These are phyloP conservation scores for Camelina sativa DNA, from an alignment of 345 rosid species.

Conservation along the genomic window DNA sequence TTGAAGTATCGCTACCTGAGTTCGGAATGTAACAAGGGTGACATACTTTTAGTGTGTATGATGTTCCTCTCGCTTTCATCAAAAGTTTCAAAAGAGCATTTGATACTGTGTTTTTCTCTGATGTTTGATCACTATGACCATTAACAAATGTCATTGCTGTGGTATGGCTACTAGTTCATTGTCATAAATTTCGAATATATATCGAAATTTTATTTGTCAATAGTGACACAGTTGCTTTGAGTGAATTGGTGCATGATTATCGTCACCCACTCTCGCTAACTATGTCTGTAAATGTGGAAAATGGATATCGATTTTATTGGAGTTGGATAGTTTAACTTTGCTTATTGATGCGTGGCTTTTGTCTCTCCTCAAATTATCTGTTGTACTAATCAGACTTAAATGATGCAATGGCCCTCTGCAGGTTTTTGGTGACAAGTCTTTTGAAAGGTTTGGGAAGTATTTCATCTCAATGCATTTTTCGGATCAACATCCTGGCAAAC, in stretches of 20 bases:
- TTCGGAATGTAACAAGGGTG: too few species aligned
- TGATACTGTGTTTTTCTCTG: conserved; percentile 16
- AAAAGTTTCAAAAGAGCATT: conserved; percentile 11
- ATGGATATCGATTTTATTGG: background rate
- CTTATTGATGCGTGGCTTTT: background rate
- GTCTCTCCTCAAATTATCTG: background rate
- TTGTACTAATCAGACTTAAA: background rate
- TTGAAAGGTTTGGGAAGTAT: conserved; percentile 81
- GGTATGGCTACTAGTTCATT: conserved; percentile 2
- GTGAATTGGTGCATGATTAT: background rate
- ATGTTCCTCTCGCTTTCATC: conserved; percentile 6
- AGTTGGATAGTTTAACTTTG: conserved; percentile 1
- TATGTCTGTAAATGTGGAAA: conserved; percentile 14
- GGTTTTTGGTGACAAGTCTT: conserved; percentile 95
- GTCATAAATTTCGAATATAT: background rate
- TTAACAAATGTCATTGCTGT: background rate
- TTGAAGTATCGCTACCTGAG: background rate
- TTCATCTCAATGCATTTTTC: conserved; percentile 97
- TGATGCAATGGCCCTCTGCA: conserved; percentile 44
- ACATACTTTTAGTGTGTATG: background rate
- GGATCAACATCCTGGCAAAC: conserved; percentile 80
- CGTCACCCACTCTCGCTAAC: background rate
- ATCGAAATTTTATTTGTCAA: background rate
- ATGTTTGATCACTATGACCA: conserved; percentile 19
- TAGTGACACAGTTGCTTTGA: conserved; percentile 1